These are phyloP conservation scores for Fusarium devonianum DNA, from an alignment of 2,329 filamentous ascomycete genomes.

Conservation along the genomic window DNA sequence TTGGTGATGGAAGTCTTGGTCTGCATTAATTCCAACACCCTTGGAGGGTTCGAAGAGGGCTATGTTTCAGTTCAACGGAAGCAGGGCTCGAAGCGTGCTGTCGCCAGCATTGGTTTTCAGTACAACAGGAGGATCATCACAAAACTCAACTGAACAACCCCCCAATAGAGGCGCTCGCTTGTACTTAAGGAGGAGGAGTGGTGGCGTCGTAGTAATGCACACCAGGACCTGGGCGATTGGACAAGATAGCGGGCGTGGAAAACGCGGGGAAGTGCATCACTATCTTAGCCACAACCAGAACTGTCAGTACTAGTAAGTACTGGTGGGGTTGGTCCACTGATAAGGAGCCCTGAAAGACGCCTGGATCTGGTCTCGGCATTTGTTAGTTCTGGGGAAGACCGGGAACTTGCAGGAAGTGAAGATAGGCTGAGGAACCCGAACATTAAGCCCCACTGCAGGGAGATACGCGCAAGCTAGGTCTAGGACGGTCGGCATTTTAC, in stretches of 20 bases:
- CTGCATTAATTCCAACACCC: slow-evolving; percentile 13
- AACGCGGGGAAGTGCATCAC: slow-evolving; percentile 35
- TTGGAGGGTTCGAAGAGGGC: not conserved
- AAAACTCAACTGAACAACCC: not conserved
- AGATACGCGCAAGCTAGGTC: too few relatives aligned
- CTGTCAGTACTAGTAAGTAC: too few relatives aligned
- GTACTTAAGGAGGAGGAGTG: slow-evolving; percentile 8
- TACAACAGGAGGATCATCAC: slow-evolving; percentile 9
- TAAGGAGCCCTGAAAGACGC: slow-evolving; percentile 16
- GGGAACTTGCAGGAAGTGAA: slow-evolving; percentile 5
- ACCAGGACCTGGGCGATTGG: slow-evolving; percentile 8
- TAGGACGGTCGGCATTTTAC: too few relatives aligned
- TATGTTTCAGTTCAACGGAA: not conserved
- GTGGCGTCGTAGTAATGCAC: slow-evolving; percentile 27
- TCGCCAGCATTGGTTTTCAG: not conserved
- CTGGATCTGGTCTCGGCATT: slow-evolving; percentile 9
- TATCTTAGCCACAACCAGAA: slow-evolving; percentile 29
- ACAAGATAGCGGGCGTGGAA: slow-evolving; percentile 20
- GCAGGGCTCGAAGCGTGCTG: not conserved
- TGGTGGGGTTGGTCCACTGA: too few relatives aligned
- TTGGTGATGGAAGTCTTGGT: slow-evolving; percentile 20
- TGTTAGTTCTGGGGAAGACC: not conserved
- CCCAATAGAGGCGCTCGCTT: not conserved
- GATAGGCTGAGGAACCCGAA: not conserved
- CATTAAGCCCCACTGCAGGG: too few relatives aligned